A percentile compares a stretch with the other conserved stretches of the same genome.
These are phyloP conservation scores for Leccinum pellstonianum DNA, from an alignment of 768 basidiomycete genomes.

Conservation along the genomic window DNA sequence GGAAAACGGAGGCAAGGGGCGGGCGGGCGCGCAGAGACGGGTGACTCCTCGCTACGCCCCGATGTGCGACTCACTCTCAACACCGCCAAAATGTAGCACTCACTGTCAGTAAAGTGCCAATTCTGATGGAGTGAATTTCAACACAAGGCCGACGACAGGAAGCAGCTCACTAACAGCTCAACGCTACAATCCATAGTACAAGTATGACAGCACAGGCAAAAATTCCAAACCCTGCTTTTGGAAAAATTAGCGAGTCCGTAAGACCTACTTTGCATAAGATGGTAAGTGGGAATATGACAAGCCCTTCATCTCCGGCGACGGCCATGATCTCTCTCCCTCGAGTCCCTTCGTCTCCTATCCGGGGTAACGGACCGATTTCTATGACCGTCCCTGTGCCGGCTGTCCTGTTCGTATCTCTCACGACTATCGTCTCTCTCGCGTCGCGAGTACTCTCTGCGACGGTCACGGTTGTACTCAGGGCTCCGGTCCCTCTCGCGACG, in stretches of 20 bases:
- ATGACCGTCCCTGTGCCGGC: conserved; percentile 19
- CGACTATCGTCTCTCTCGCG: conserved; percentile 27
- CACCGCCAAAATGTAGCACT: no score
- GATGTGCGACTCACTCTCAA: no score
- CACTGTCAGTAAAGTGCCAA: no score
- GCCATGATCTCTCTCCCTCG: conserved; percentile 24
- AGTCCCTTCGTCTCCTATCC: conserved; percentile 21
- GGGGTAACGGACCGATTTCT: conserved; percentile 28
- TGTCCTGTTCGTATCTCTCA: conserved; percentile 24
- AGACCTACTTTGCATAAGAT: not conserved
- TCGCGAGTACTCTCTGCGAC: conserved; percentile 20
- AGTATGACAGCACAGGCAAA: not conserved
- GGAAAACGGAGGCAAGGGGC: no score
- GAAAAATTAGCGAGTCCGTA: not conserved
- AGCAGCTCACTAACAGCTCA: no score
- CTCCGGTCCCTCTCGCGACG: conserved; percentile 26
- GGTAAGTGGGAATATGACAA: not conserved
- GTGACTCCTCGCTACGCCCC: no score
- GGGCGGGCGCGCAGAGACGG: no score
- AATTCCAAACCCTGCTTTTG: not conserved
- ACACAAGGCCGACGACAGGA: not conserved
- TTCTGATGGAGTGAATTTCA: not conserved
- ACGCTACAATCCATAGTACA: not conserved
- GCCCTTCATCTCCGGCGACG: conserved; percentile 23
- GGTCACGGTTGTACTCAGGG: conserved; percentile 23